A percentile compares a stretch with the other conserved stretches of the same genome.
phyloP scores from a whole-genome alignment of 176 grass and related monocot species.

The Lolium perenne region DNA sequence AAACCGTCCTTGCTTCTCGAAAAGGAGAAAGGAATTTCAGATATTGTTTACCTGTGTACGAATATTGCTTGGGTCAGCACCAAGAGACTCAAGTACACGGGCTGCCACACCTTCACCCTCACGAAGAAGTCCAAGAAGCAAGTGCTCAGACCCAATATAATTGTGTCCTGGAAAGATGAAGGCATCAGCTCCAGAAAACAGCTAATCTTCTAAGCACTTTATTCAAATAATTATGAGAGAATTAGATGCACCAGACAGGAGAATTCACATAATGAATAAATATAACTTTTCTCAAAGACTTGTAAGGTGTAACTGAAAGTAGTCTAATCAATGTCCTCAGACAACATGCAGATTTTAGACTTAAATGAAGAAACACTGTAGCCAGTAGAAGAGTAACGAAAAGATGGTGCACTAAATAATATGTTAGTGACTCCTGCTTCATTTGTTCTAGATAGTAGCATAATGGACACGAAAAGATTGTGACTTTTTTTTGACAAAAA shows the following conservation, averaged over 20 bases:
- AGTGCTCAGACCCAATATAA: constrained; percentile 96
- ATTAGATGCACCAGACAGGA: background rate
- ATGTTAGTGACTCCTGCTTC: background rate
- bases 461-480: background rate
- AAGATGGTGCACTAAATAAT: background rate
- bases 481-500: background rate
- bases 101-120: constrained; percentile 95
- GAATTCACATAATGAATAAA: constrained; percentile 15
- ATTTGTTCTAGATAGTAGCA: background rate
- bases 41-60: constrained; percentile 74
- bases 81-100: constrained; percentile 84
- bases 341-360: background rate
- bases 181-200: constrained; percentile 40
- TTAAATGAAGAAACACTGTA: background rate
- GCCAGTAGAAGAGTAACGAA: background rate
- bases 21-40: constrained; percentile 12
- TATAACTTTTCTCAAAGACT: background rate
- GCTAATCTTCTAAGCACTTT: constrained; percentile 8
- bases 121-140: constrained; percentile 92
- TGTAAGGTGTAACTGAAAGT: constrained; percentile 26
- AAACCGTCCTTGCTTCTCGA: constrained; percentile 8
- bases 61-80: constrained; percentile 88
- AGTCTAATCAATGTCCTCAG: background rate
- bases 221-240: constrained; percentile 4
- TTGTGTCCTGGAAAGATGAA: constrained; percentile 76